Evolutionary conservation across 176 grass and related monocot genomes (phyloP), one percentile per base, ranked within the genome.

Genomic region (Thalia dealbata): DNA sequence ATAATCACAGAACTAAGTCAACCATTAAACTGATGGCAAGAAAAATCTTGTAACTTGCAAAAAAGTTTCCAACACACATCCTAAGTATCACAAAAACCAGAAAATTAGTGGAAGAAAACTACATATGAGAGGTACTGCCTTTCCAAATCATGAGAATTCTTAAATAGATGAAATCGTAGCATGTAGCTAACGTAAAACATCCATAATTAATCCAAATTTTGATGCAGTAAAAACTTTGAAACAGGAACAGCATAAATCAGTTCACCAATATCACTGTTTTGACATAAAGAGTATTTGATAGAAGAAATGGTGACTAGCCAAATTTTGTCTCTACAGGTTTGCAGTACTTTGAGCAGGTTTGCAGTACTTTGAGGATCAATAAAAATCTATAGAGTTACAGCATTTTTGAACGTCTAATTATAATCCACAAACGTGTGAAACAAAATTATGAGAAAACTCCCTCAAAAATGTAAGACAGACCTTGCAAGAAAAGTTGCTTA

Each of bases 401-500:
- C n/a, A n/a, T n/a, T 58, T 16, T 4, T 58, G 18, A 58, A 58
- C 22, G 54, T 58, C 7, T n/a, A n/a, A 38, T 38, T 38, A 38
- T 38, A 38, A 38, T 38, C 32, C 32, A 38, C 4, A 4, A 38
- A 38, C 32, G 32, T 38, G 32, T 4, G 4, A 38, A n/a, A n/a
- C 54, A 58, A n/a, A 58, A 19, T 4, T n/a, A 19, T 7, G 18
- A 58, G 54, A 58, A n/a, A 58, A 58, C n/a, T 7, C 16, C 14
- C 16, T 58, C 21, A n/a, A 58, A 58, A 8, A 58, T n/a, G 6
- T 6, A 72, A 41, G 46, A 54, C 73, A 73, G 4, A 97, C 93
- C 93, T 92, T 97, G 42, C 73, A 88, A 42, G 88, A 90, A 74
- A 85, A 97, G 71, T 79, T 90, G 79, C 72, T 88, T 81, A 92